Conservation (phyloP, 306 rosid genomes). For the Comarum palustre region DNA sequence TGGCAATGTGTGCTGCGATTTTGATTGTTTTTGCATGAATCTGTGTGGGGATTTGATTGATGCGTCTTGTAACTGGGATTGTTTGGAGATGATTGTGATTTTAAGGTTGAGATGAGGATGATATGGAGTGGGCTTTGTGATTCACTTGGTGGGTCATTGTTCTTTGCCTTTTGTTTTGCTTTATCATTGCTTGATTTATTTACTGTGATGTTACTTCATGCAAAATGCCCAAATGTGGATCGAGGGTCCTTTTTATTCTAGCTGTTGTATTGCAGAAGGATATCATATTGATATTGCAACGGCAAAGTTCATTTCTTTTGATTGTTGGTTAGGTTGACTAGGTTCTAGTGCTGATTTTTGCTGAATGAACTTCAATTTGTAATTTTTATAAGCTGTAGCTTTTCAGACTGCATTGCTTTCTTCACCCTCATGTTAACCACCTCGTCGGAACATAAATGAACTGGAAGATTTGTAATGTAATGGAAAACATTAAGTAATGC, state of each 20-base stretch:
- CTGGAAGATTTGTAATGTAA: not conserved
- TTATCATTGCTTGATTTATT: conserved; percentile 6
- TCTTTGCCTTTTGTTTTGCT: conserved; percentile 16
- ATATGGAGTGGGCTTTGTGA: conserved; percentile 41
- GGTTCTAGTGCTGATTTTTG: not conserved
- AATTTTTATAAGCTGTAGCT: not conserved
- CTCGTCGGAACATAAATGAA: not conserved
- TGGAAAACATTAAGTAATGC: not conserved
- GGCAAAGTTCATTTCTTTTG: not conserved
- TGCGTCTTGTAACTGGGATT: conserved; percentile 20
- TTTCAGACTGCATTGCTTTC: not conserved
- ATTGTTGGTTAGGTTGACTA: not conserved
- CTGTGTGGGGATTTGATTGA: conserved; percentile 2
- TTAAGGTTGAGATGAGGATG: conserved; percentile 25
- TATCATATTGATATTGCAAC: not conserved
- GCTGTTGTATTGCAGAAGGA: not conserved
- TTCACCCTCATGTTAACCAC: no score
- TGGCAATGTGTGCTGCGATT: conserved; percentile 16
- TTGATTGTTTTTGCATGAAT: not conserved
- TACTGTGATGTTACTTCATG: conserved; percentile 13
- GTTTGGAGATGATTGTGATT: not conserved
- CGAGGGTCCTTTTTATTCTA: conserved; percentile 16
- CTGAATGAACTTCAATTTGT: not conserved
- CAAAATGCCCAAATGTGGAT: conserved; percentile 15
- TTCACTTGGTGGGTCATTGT: conserved; percentile 42